Percentiles rank a stretch among this genome's conserved stretches.
phyloP scores from a whole-genome alignment of 129 eudicot species.

The Flaveria trinervia region DNA sequence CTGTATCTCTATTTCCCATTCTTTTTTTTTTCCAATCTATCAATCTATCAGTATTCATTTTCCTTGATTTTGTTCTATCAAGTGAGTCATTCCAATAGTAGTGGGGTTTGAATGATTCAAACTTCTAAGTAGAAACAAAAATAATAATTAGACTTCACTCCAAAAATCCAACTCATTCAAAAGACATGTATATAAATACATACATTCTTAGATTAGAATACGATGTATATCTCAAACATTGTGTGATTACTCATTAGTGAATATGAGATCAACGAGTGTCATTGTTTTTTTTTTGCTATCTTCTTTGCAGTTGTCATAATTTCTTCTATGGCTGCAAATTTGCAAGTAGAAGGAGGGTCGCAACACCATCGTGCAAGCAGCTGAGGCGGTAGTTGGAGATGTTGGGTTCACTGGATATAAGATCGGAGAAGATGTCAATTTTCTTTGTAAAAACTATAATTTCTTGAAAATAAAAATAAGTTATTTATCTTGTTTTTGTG shows the following conservation, averaged over 20 bases:
- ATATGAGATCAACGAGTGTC: background rate
- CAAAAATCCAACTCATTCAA: background rate
- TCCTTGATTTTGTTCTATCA: too few species aligned
- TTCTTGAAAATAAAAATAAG: background rate
- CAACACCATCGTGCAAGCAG: background rate
- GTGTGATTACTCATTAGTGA: background rate
- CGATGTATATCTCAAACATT: background rate
- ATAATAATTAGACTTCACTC: background rate
- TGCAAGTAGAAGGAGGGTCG: background rate
- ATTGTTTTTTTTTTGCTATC: constrained; percentile 1
- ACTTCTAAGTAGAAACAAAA: background rate
- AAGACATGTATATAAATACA: background rate
- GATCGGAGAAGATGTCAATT: background rate
- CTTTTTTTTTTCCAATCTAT: too few species aligned
- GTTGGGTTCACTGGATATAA: constrained; percentile 6
- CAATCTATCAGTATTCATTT: too few species aligned
- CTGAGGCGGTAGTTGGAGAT: constrained; percentile 23
- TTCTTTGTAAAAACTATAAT: background rate
- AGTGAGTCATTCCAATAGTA: too few species aligned
- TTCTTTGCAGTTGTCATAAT: constrained; percentile 10
- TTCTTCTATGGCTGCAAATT: background rate
- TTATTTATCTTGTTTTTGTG: background rate
- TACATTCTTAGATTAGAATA: background rate
- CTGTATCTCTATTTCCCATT: too few species aligned
- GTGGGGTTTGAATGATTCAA: constrained; percentile 13